These are phyloP conservation scores for Colletotrichum sp. DNA, from an alignment of 2,329 filamentous ascomycete genomes.

Conservation along the genomic window DNA sequence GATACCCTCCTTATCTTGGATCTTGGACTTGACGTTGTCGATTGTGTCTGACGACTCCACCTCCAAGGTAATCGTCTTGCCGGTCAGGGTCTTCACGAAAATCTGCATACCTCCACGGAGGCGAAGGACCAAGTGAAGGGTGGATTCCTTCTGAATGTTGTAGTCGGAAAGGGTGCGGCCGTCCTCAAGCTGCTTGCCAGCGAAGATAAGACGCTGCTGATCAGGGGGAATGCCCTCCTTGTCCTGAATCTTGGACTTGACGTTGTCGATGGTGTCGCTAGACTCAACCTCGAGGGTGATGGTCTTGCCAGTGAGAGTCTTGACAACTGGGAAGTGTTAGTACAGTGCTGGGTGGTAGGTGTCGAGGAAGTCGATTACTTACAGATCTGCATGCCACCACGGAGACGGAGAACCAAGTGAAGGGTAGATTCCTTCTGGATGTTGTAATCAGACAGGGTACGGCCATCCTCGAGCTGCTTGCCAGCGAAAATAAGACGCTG, in stretches of 20 bases:
- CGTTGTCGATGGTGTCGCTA: slow-evolving; percentile 92
- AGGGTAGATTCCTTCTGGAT: slow-evolving; percentile 72
- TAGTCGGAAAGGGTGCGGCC: slow-evolving; percentile 90
- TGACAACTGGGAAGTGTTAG: slow-evolving; percentile 56
- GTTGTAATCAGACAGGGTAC: slow-evolving; percentile 61
- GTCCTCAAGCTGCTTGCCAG: slow-evolving; percentile 95
- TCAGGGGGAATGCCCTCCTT: slow-evolving; percentile 97
- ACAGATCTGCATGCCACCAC: slow-evolving; percentile 69
- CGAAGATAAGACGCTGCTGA: slow-evolving; percentile 95
- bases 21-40: slow-evolving; percentile 94
- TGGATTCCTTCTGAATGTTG: slow-evolving; percentile 95
- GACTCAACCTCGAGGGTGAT: slow-evolving; percentile 92
- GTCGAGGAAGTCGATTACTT: not conserved
- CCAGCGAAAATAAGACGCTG: slow-evolving; percentile 82
- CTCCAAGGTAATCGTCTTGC: slow-evolving; percentile 93
- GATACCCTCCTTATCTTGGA: slow-evolving; percentile 92
- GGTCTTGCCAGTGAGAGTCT: slow-evolving; percentile 91
- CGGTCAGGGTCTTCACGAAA: slow-evolving; percentile 86
- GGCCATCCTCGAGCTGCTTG: slow-evolving; percentile 54
- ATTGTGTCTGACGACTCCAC: slow-evolving; percentile 91
- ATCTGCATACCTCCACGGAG: slow-evolving; percentile 91
- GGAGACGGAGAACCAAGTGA: slow-evolving; percentile 76
- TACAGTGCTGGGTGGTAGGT: accelerated
- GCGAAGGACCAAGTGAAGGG: slow-evolving; percentile 84
- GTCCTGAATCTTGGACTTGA: slow-evolving; percentile 96